Percentiles rank a stretch among this genome's conserved stretches.
phyloP scores from a whole-genome alignment of 2,329 filamentous ascomycete genomes.

The Colletotrichum cordylinicola region DNA sequence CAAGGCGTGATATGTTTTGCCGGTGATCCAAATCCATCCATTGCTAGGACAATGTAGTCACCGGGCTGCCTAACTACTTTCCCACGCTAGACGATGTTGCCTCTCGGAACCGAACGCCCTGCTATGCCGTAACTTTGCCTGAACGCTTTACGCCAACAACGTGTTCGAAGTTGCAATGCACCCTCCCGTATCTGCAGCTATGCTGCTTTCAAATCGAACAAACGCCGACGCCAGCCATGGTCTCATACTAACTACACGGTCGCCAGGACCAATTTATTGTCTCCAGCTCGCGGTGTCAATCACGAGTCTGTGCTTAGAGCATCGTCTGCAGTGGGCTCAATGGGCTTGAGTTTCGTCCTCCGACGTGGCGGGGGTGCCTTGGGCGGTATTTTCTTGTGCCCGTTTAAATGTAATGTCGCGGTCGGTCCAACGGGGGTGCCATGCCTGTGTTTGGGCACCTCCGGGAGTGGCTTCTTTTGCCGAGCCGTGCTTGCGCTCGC shows the following conservation, averaged over 20 bases:
- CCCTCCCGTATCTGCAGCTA: not conserved
- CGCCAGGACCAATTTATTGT: not conserved
- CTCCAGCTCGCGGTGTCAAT: not conserved
- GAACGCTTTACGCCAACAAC: not conserved
- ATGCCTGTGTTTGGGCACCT: conserved; percentile 62
- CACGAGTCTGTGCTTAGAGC: not conserved
- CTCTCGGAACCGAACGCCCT: conserved; percentile 12
- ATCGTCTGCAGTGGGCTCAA: not conserved
- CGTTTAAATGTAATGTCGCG: conserved; percentile 33
- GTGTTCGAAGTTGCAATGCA: not conserved
- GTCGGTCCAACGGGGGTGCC: conserved; percentile 50
- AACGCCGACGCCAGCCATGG: not conserved
- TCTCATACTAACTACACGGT: not conserved
- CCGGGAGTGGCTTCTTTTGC: conserved; percentile 55
- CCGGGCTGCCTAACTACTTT: not conserved
- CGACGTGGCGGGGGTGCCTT: conserved; percentile 53
- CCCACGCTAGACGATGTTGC: not conserved
- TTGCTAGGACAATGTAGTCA: not conserved
- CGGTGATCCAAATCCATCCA: not conserved
- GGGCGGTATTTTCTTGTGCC: conserved; percentile 47
- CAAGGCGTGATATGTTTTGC: not conserved
- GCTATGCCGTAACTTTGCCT: conserved; percentile 6
- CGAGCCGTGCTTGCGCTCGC: conserved; percentile 26
- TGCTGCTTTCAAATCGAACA: not conserved
- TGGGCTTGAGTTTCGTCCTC: conserved; percentile 44